Conservation (phyloP, 495 filamentous ascomycete genomes). For the Geoglossum glabrum region DNA sequence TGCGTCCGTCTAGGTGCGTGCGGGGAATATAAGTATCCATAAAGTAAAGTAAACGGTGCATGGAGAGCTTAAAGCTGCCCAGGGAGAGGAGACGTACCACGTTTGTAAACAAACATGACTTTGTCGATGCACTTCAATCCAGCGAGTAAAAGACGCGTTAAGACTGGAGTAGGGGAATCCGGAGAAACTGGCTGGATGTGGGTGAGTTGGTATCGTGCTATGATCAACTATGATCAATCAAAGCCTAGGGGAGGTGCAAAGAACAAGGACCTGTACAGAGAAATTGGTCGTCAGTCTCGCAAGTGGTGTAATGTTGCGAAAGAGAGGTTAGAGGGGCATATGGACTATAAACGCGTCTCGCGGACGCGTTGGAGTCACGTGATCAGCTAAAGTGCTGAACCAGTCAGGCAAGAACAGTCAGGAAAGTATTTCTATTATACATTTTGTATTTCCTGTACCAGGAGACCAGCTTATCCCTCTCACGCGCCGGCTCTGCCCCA, state of each 20-base stretch:
- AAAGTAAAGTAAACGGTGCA: neutral
- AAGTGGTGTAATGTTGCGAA: neutral
- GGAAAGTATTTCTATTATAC: too few species aligned
- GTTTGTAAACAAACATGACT: slow-evolving; percentile 51
- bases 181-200: too few species aligned
- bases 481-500: too few species aligned
- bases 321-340: neutral
- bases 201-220: neutral
- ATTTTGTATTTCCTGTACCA: too few species aligned
- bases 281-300: too few species aligned
- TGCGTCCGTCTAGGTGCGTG: slow-evolving; percentile 61
- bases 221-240: too few species aligned
- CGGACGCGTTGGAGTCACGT: neutral
- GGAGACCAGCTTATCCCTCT: too few species aligned
- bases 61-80: neutral
- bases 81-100: slow-evolving; percentile 30
- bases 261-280: too few species aligned
- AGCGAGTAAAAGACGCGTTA: neutral
- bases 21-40: neutral
- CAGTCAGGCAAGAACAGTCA: too few species aligned
- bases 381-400: neutral
- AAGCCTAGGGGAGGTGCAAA: too few species aligned
- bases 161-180: neutral
- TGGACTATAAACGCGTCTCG: neutral
- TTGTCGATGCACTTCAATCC: neutral